These are phyloP conservation scores for Amanita muscaria DNA, from an alignment of 768 basidiomycete species.

Conservation along the genomic window DNA sequence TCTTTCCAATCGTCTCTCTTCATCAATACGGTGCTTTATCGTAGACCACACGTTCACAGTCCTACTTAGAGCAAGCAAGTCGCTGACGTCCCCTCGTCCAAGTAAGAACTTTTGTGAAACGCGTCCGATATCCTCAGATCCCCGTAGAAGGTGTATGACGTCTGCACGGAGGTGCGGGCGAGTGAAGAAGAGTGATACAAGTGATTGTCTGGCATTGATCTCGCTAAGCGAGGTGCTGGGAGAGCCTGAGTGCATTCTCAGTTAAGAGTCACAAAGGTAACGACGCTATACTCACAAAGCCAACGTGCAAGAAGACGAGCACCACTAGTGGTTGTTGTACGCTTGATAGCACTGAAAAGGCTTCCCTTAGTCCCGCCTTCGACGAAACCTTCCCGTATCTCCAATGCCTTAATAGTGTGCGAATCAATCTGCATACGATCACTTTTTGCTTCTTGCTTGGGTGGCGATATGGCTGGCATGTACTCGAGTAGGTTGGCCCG, in stretches of 20 bases:
- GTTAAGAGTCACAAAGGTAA: constrained; percentile 20
- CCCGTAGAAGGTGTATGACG: constrained; percentile 42
- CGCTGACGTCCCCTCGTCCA: constrained; percentile 55
- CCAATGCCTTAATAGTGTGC: constrained; percentile 82
- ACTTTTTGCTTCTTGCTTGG: constrained; percentile 44
- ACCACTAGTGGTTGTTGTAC: constrained; percentile 72
- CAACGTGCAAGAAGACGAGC: constrained; percentile 66
- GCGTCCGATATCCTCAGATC: constrained; percentile 63
- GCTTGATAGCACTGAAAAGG: constrained; percentile 63
- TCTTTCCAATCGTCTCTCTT: constrained; percentile 49
- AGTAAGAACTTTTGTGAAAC: constrained; percentile 71
- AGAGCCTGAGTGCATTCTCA: constrained; percentile 46
- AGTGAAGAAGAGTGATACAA: constrained; percentile 62
- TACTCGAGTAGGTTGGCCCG: constrained; percentile 64
- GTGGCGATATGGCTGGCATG: constrained; percentile 56
- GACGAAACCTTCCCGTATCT: constrained; percentile 65
- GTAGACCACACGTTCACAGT: constrained; percentile 53
- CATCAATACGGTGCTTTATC: constrained; percentile 40
- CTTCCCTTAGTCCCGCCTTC: constrained; percentile 72
- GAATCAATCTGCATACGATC: constrained; percentile 84
- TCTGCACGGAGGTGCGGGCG: constrained; percentile 60
- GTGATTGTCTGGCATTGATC: constrained; percentile 65
- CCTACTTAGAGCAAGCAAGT: constrained; percentile 54
- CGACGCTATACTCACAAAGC: constrained; percentile 63
- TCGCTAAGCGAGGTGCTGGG: constrained; percentile 71